Percentiles rank a stretch among this genome's conserved stretches.
Conservation (phyloP, 495 filamentous ascomycete genomes). For the Annulohypoxylon maeteangense region DNA sequence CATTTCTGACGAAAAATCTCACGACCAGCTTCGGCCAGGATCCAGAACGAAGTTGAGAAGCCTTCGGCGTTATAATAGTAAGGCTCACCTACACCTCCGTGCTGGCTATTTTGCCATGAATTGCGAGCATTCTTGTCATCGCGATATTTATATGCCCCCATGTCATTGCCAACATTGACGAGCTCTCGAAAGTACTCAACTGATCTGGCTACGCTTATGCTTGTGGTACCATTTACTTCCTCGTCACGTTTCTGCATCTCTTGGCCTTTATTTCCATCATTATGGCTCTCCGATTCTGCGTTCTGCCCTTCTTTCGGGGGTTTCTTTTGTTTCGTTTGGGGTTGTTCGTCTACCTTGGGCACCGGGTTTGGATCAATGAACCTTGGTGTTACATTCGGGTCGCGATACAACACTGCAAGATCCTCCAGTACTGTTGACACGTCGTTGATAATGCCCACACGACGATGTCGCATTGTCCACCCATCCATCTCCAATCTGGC, state of each 20-base stretch:
- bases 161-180: slow-evolving; percentile 48
- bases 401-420: slow-evolving; percentile 54
- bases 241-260: slow-evolving; percentile 6
- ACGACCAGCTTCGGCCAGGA: slow-evolving; percentile 45
- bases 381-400: slow-evolving; percentile 35
- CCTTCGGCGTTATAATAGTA: slow-evolving; percentile 63
- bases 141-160: slow-evolving; percentile 57
- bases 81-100: slow-evolving; percentile 64
- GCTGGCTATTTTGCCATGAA: slow-evolving; percentile 62
- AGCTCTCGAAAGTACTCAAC: slow-evolving; percentile 51
- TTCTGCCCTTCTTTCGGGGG: neutral
- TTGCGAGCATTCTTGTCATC: slow-evolving; percentile 54
- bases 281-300: neutral
- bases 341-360: slow-evolving; percentile 20
- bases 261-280: slow-evolving; percentile 16
- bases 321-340: slow-evolving; percentile 6
- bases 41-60: slow-evolving; percentile 53
- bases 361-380: slow-evolving; percentile 52
- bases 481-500: slow-evolving; percentile 60
- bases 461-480: slow-evolving; percentile 53
- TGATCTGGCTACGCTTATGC: slow-evolving; percentile 34
- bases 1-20: slow-evolving; percentile 49
- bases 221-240: neutral
- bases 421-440: slow-evolving; percentile 56
- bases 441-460: slow-evolving; percentile 60